Evolutionary conservation across 2,329 filamentous ascomycete genomes (phyloP).

Genomic region (Aspergillus thermomutatus): DNA sequence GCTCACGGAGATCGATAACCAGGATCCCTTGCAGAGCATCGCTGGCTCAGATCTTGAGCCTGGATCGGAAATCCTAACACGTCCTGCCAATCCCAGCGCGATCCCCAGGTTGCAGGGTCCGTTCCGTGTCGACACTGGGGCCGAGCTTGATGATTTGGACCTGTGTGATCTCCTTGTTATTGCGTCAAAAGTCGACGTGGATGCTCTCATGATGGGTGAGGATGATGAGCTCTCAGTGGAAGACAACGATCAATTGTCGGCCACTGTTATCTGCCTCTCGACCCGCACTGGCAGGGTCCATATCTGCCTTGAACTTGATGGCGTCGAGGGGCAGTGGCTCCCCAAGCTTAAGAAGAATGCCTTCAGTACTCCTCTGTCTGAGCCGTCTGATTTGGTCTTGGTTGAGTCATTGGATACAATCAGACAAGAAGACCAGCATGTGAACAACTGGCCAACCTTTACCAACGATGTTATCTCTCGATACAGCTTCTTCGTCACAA

Average conservation of each 20-base stretch:
- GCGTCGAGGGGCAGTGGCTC: slow-evolving; percentile 62
- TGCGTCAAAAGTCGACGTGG: slow-evolving; percentile 50
- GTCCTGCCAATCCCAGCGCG: slow-evolving; percentile 52
- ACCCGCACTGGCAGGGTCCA: slow-evolving; percentile 56
- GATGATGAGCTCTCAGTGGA: slow-evolving; percentile 45
- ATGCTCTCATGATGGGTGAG: slow-evolving; percentile 51
- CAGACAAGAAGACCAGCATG: slow-evolving; percentile 20
- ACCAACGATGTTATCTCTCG: slow-evolving; percentile 54
- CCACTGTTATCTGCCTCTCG: slow-evolving; percentile 56
- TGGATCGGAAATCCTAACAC: slow-evolving; percentile 53
- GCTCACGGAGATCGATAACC: slow-evolving; percentile 54
- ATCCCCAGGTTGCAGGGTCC: slow-evolving; percentile 62
- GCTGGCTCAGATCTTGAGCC: slow-evolving; percentile 37
- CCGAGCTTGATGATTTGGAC: slow-evolving; percentile 52
- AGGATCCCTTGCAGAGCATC: slow-evolving; percentile 46
- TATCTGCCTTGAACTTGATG: slow-evolving; percentile 59
- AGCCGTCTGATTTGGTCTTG: slow-evolving; percentile 42
- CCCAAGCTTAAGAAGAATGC: slow-evolving; percentile 44
- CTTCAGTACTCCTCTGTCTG: slow-evolving; percentile 40
- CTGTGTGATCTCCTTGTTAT: slow-evolving; percentile 60
- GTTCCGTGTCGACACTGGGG: slow-evolving; percentile 51
- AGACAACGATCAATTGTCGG: slow-evolving; percentile 49
- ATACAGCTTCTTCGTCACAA: slow-evolving; percentile 59
- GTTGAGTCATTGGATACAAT: slow-evolving; percentile 45
- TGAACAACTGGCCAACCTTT: slow-evolving; percentile 51